These are phyloP conservation scores for Trametes polyzona DNA, from an alignment of 1,284 basidiomycete species.

Conservation along the genomic window DNA sequence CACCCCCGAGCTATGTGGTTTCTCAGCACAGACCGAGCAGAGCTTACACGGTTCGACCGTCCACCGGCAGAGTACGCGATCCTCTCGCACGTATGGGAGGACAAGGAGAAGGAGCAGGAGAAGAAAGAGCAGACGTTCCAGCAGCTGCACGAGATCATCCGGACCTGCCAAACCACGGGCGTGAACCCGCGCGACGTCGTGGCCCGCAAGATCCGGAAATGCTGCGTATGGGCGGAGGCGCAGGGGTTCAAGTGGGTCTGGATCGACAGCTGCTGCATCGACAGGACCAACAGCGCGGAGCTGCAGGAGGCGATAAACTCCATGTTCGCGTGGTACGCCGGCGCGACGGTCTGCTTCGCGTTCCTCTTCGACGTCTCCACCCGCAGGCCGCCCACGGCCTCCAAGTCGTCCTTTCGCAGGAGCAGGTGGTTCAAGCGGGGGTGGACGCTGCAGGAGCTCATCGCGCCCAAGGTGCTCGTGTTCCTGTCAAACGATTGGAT, in stretches of 20 bases:
- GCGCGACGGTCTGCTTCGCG: slow-evolving; percentile 1
- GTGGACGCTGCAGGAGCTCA: slow-evolving; percentile 5
- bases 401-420: not conserved
- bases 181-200: not conserved
- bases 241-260: slow-evolving; percentile 2
- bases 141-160: not conserved
- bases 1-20: no score
- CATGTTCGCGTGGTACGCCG: slow-evolving; percentile 1
- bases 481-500: not conserved
- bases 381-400: not conserved
- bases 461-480: slow-evolving; percentile 3
- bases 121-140: not conserved
- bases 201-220: not conserved
- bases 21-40: not conserved
- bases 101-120: not conserved
- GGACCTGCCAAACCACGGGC: not conserved
- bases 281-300: no score
- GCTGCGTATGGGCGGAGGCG: slow-evolving; percentile 2
- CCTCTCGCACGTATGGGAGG: not conserved
- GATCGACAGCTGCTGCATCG: slow-evolving; percentile 5
- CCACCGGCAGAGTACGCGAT: not conserved
- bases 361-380: not conserved
- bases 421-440: slow-evolving; percentile 1
- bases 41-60: not conserved
- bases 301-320: no score